Evolutionary conservation across 495 filamentous ascomycete genomes (phyloP).

Genomic region (Usnea hakonensis): DNA sequence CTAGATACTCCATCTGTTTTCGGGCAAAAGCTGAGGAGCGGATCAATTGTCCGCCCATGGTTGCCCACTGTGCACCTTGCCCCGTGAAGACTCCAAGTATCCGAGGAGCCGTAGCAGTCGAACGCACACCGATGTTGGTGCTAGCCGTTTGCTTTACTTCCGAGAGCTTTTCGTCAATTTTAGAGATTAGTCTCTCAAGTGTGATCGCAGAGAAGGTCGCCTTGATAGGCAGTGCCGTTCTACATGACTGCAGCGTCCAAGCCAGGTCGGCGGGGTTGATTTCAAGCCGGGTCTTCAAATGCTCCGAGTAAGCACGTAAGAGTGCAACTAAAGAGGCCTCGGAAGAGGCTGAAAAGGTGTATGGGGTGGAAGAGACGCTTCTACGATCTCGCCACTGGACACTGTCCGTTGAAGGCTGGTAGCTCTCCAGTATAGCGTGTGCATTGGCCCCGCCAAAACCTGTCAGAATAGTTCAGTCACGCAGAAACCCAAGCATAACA

Average conservation of each 20-base stretch:
- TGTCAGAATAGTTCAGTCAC: background rate
- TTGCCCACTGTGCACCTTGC: slow-evolving; percentile 32
- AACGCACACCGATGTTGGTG: background rate
- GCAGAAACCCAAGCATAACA: background rate
- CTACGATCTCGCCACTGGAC: background rate
- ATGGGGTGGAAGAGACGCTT: background rate
- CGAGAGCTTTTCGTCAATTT: too few species aligned
- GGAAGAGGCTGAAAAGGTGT: background rate
- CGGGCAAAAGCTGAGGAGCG: background rate
- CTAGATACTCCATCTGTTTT: background rate
- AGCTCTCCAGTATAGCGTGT: slow-evolving; percentile 27
- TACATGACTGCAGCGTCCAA: background rate
- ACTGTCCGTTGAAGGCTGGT: background rate
- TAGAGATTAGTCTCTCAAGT: background rate
- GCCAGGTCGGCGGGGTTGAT: slow-evolving; percentile 6
- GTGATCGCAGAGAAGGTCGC: background rate
- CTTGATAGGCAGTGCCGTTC: background rate
- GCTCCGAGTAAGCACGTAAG: slow-evolving; percentile 33
- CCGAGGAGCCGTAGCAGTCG: background rate
- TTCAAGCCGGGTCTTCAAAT: slow-evolving; percentile 25
- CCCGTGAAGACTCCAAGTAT: slow-evolving; percentile 29
- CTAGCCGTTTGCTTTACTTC: background rate
- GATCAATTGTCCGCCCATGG: slow-evolving; percentile 24
- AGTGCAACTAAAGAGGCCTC: slow-evolving; percentile 4
- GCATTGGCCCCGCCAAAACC: slow-evolving; percentile 31